Conservation (phyloP, 768 basidiomycete genomes). For the Crassisporium funariophilum region DNA sequence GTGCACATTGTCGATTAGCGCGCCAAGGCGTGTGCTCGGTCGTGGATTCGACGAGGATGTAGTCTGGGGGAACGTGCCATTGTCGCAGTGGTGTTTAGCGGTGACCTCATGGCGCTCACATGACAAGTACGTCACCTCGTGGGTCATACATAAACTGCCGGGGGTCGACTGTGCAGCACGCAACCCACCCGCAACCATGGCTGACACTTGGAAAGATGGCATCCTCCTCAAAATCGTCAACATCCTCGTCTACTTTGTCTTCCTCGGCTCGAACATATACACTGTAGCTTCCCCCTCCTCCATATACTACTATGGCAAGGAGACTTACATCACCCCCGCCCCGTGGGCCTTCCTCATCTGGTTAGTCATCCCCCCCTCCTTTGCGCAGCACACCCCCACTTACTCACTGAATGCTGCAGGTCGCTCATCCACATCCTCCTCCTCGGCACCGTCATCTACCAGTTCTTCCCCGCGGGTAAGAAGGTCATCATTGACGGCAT, state of each 20-base stretch:
- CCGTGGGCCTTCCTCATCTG: conserved; percentile 92
- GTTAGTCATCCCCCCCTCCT: conserved; percentile 37
- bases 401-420: conserved; percentile 54
- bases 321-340: conserved; percentile 94
- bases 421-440: conserved; percentile 88
- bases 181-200: conserved; percentile 41
- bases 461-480: conserved; percentile 81
- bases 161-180: neutral
- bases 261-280: conserved; percentile 91
- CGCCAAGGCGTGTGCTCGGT: conserved; percentile 1
- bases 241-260: conserved; percentile 79
- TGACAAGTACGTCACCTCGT: conserved; percentile 20
- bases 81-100: no score
- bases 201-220: conserved; percentile 74
- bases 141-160: conserved; percentile 21
- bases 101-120: no score
- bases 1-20: no score
- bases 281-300: conserved; percentile 75
- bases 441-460: conserved; percentile 89
- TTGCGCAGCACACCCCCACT: conserved; percentile 11
- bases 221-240: conserved; percentile 86
- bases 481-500: conserved; percentile 82
- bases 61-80: no score
- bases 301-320: conserved; percentile 72
- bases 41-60: no score